Base-by-base conservation (phyloP, 2,329 filamentous ascomycete genomes). In the Ceratocystis ficicola region DNA sequence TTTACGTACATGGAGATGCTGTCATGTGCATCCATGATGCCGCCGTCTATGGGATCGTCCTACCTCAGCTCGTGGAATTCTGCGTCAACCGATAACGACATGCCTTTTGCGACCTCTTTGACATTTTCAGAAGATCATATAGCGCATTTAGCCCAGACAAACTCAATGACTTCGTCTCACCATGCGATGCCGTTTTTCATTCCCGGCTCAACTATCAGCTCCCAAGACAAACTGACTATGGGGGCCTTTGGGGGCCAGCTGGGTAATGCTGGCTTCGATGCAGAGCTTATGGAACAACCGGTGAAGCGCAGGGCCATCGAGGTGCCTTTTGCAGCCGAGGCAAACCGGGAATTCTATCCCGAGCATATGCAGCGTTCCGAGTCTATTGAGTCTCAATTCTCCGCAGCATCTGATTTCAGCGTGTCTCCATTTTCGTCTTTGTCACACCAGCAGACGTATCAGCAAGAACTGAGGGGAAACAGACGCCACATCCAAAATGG, bases 401-500 rank as follows among this genome's bases (percentile, higher is more conserved):
- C 55, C 3, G 17, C 12, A 4, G 6, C 55, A 36, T 59, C 55
- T n/a, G 28, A 59, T 20, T 36, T 36, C 30, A 59, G 55, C 55
- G 8, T 59, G 25, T 59, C 55, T 48, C 15, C 44, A 32, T 32
- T 48, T 8, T 15, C 20, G 12, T 44, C 25, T 22, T 17, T 36
- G 12, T 6, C 20, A 17, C 41, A 20, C 7, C 32, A 63, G 22
- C 41, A n/a, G n/a, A 12, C n/a, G n/a, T 22, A 52, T 52, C 48
- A 36, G 28, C 7, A 59, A 1, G 55, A 36, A 17, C 22, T 28
- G 12, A 41, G 12, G 17, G 44, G 30, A 44, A 62, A 50, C 55
- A 22, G 25, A 46, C 76, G 78, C 22, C 78, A 81, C 62, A 76
- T 79, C 20, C 73, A 76, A 52, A 79, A 79, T 30, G 76, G 75